Base-by-base conservation (phyloP, 805 yeast genomes). In the Suhomyces xylopsoci region DNA sequence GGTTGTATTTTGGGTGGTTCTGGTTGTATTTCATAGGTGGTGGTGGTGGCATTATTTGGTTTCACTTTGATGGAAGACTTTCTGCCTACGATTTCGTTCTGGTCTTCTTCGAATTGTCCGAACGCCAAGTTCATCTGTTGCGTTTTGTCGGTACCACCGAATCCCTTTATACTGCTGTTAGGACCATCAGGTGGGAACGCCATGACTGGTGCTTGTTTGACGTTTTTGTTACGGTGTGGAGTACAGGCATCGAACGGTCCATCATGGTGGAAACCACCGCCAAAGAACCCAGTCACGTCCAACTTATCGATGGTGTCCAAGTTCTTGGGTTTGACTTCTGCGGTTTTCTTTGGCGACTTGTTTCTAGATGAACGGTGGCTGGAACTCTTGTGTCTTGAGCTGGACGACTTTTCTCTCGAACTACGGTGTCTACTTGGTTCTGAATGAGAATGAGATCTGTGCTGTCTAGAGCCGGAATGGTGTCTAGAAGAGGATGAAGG, bases 161-260 rank as follows among this genome's bases (percentile, higher is more conserved):
- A 74, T 22, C 96, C 96, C 60, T 82, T 82, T 55, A 93, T 84
- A 5, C 93, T 81, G 63, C 82, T 87, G 71, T 94, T 94, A 57
- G 98, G 97, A 0, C 98, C 97, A 70, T 93, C 96, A 6, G 81
- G 88, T 0, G 97, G 97, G 79, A 93, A 94, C 0, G 99, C 99
- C 74, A 83, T 76, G 14, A 94, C 97, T 4, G 99, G 99, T 0
- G 97, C 96, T 45, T 83, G 84, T 64, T 78, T 75, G 58, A 71
- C 73, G 53, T 82, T 78, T 71, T 87, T 88, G 71, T 94, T 94
- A 68, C 98, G 84, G 69, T 90, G 97, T 7, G 99, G 98, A 2
- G 96, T 88, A 69, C 98, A 93, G 1, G 99, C 99, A 68, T 94
- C 99, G 67, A 94, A 94, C 14, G 99, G 99, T 10, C 99, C 99